Evolutionary conservation across 2,329 filamentous ascomycete genomes (phyloP).

Genomic region (Colletotrichum godetiae): DNA sequence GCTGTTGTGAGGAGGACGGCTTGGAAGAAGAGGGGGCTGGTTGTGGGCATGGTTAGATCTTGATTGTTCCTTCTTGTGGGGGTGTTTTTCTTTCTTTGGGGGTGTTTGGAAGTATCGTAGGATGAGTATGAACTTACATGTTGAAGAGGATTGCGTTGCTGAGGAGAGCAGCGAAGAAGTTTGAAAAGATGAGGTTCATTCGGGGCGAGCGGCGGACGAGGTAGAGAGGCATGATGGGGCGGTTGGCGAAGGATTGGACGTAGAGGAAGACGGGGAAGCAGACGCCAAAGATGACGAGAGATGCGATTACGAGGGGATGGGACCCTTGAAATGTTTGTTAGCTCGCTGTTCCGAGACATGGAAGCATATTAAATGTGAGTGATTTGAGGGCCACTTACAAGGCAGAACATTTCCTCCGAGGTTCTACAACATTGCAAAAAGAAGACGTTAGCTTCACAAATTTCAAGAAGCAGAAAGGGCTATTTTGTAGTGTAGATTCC

Average conservation of each 20-base stretch:
- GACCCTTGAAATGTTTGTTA: slow-evolving; percentile 54
- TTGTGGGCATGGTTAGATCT: not conserved
- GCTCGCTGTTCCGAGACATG: not conserved
- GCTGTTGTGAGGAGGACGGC: slow-evolving; percentile 77
- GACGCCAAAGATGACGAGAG: slow-evolving; percentile 59
- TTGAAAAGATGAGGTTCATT: slow-evolving; percentile 68
- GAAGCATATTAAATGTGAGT: too few species aligned
- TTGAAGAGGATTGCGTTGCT: slow-evolving; percentile 70
- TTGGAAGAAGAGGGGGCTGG: slow-evolving; percentile 79
- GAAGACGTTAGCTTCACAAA: slow-evolving; percentile 3
- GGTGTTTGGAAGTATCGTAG: too few species aligned
- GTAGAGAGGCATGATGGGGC: slow-evolving; percentile 70
- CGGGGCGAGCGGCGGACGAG: slow-evolving; percentile 62
- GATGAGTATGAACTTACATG: slow-evolving; percentile 51
- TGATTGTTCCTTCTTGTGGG: too few species aligned
- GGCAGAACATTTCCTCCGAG: slow-evolving; percentile 73
- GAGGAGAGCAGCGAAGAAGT: slow-evolving; percentile 62
- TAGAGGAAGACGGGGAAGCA: slow-evolving; percentile 63
- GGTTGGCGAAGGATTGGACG: slow-evolving; percentile 60
- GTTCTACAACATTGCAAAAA: slow-evolving; percentile 50
- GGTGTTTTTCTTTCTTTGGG: too few species aligned
- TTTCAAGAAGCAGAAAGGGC: not conserved
- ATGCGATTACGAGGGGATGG: slow-evolving; percentile 67
- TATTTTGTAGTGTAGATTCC: not conserved
- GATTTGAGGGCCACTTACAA: slow-evolving; percentile 52